phyloP scores from a whole-genome alignment of 768 basidiomycete species.

The Crassisporium funariophilum region DNA sequence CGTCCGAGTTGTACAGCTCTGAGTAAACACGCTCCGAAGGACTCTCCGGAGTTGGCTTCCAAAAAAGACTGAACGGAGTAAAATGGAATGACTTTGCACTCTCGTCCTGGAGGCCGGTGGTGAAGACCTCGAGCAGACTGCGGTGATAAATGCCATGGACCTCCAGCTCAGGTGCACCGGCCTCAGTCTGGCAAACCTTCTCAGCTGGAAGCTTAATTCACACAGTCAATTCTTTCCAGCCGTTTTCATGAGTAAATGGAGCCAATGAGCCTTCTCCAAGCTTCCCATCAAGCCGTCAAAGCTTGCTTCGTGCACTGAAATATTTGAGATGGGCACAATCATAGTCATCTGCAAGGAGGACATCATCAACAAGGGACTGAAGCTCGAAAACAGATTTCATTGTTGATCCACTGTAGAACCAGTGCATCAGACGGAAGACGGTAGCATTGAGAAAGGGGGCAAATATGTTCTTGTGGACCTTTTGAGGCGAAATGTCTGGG shows the following conservation, averaged over 20 bases:
- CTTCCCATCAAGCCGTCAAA: neutral
- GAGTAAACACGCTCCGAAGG: constrained; percentile 11
- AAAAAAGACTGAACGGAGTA: constrained; percentile 25
- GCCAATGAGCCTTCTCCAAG: neutral
- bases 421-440: constrained; percentile 28
- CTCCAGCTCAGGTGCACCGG: neutral
- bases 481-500: neutral
- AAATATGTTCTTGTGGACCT: constrained; percentile 3
- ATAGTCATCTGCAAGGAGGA: constrained; percentile 22
- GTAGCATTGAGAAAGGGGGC: constrained; percentile 27
- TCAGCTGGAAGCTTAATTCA: neutral
- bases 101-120: neutral
- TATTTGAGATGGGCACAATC: neutral
- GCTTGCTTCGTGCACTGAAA: neutral
- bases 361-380: constrained; percentile 23
- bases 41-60: constrained; percentile 1
- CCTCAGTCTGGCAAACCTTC: neutral
- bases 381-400: constrained; percentile 21
- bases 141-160: constrained; percentile 12
- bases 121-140: constrained; percentile 16
- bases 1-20: constrained; percentile 25
- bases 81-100: constrained; percentile 18
- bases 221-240: neutral
- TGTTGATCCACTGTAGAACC: constrained; percentile 31
- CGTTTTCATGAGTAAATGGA: neutral